These are phyloP conservation scores for Schizonepeta tenuifolia DNA, from an alignment of 257 asterid species.

Conservation along the genomic window DNA sequence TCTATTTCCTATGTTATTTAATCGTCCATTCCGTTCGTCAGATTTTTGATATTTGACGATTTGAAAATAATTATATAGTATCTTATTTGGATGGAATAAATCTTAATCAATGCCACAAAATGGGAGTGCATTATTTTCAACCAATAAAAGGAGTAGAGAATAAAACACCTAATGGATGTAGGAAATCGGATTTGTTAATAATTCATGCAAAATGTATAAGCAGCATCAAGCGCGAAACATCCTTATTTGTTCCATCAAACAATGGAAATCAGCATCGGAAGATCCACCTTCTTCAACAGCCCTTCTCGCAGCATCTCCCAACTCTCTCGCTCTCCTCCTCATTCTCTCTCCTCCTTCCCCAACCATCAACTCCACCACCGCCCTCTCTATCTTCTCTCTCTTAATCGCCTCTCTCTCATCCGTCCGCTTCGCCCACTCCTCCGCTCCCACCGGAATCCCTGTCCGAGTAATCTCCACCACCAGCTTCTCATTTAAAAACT, in stretches of 20 bases:
- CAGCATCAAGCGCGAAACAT: neutral
- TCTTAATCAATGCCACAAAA: too few species aligned
- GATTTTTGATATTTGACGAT: too few species aligned
- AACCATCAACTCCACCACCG: slow-evolving; percentile 30
- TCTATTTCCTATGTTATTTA: too few species aligned
- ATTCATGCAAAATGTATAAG: too few species aligned
- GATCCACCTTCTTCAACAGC: slow-evolving; percentile 45
- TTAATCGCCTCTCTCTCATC: slow-evolving; percentile 24
- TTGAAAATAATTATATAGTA: too few species aligned
- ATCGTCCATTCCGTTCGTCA: too few species aligned
- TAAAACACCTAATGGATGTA: too few species aligned
- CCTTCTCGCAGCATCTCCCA: slow-evolving; percentile 34
- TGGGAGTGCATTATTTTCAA: too few species aligned
- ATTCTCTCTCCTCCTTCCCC: slow-evolving; percentile 34
- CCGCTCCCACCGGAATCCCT: slow-evolving; percentile 47
- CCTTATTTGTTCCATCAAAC: slow-evolving; percentile 34
- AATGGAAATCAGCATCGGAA: slow-evolving; percentile 33
- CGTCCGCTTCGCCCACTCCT: slow-evolving; percentile 34
- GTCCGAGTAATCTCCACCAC: slow-evolving; percentile 31
- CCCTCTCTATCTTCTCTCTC: slow-evolving; percentile 30
- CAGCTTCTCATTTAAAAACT: slow-evolving; percentile 46
- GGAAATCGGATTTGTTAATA: too few species aligned
- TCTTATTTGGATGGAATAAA: too few species aligned
- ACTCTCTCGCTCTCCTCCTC: slow-evolving; percentile 30
- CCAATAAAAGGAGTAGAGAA: too few species aligned